Percentiles rank a stretch among this genome's conserved stretches.
These are phyloP conservation scores for Radiomyces spectabilis DNA, from an alignment of 192 early-diverging fungal genomes.

Conservation along the genomic window DNA sequence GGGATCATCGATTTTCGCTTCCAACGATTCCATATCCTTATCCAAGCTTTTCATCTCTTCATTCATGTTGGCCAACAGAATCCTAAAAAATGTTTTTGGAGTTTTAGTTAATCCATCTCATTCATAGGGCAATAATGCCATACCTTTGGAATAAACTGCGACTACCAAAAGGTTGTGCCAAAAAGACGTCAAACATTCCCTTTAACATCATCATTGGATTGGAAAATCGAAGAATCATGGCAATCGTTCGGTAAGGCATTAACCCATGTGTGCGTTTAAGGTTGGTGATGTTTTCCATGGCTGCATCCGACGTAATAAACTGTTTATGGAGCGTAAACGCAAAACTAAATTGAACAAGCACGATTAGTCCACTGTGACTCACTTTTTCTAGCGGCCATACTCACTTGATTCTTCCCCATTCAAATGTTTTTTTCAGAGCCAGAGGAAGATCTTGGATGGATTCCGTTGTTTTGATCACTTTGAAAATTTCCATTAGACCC, in stretches of 20 bases:
- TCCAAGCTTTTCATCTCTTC: slow-evolving; percentile 41
- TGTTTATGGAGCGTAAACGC: slow-evolving; percentile 44
- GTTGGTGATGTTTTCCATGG: slow-evolving; percentile 35
- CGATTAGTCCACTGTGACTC: background rate
- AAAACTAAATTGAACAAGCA: slow-evolving; percentile 25
- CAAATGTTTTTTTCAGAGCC: slow-evolving; percentile 34
- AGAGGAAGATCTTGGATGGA: slow-evolving; percentile 33
- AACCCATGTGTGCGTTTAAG: slow-evolving; percentile 45
- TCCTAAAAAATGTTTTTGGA: slow-evolving; percentile 18
- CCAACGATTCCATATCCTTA: slow-evolving; percentile 26
- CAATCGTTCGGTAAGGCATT: slow-evolving; percentile 45
- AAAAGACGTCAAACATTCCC: slow-evolving; percentile 45
- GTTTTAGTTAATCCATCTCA: background rate
- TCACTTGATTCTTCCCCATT: slow-evolving; percentile 51
- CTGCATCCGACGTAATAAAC: slow-evolving; percentile 43
- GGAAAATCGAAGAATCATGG: slow-evolving; percentile 39
- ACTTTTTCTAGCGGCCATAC: background rate
- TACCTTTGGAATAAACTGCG: slow-evolving; percentile 46
- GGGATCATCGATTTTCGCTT: slow-evolving; percentile 11
- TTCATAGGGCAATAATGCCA: background rate
- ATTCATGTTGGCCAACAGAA: slow-evolving; percentile 43
- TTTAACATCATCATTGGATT: slow-evolving; percentile 51
- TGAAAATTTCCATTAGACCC: slow-evolving; percentile 24
- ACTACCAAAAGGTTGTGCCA: slow-evolving; percentile 51
- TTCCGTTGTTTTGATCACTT: slow-evolving; percentile 19